phyloP scores from a whole-genome alignment of 371 early-diverging fungal genomes.

The Lichtheimia hyalospora region DNA sequence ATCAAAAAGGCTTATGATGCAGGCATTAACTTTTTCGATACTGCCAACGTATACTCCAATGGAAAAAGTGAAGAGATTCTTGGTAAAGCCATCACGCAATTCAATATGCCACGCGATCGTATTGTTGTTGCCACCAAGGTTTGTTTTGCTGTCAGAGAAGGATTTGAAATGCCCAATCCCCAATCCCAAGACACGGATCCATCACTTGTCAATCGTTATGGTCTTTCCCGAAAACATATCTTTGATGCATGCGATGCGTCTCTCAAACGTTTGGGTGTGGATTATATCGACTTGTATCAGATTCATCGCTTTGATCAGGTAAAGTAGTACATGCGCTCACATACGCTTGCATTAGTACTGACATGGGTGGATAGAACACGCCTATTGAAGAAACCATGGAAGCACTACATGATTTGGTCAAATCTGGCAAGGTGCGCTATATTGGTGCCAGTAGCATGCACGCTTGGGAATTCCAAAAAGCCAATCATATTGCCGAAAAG shows the following conservation, averaged over 20 bases:
- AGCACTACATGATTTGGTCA: too few relatives aligned
- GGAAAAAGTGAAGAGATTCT: constrained; percentile 41
- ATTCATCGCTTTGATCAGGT: constrained; percentile 44
- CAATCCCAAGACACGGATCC: not conserved
- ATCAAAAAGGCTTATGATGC: constrained; percentile 45
- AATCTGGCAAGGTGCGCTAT: too few relatives aligned
- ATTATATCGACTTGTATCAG: constrained; percentile 68
- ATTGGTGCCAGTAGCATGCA: too few relatives aligned
- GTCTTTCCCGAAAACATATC: constrained; percentile 55
- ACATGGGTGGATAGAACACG: constrained; percentile 12
- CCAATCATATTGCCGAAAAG: constrained; percentile 39
- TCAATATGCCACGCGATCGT: too few relatives aligned
- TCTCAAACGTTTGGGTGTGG: constrained; percentile 45
- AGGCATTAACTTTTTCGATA: constrained; percentile 50
- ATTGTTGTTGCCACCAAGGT: constrained; percentile 44
- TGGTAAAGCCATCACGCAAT: constrained; percentile 40
- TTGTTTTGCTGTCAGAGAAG: constrained; percentile 1
- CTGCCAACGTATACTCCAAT: constrained; percentile 31
- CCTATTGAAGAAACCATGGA: too few relatives aligned
- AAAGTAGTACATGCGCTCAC: not conserved
- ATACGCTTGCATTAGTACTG: not conserved
- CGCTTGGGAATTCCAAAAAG: too few relatives aligned
- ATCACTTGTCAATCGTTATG: constrained; percentile 26
- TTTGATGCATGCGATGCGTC: constrained; percentile 55
- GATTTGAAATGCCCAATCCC: not conserved